Evolutionary conservation across 805 yeast species (phyloP).

Genomic region (Kuraishia hungarica): DNA sequence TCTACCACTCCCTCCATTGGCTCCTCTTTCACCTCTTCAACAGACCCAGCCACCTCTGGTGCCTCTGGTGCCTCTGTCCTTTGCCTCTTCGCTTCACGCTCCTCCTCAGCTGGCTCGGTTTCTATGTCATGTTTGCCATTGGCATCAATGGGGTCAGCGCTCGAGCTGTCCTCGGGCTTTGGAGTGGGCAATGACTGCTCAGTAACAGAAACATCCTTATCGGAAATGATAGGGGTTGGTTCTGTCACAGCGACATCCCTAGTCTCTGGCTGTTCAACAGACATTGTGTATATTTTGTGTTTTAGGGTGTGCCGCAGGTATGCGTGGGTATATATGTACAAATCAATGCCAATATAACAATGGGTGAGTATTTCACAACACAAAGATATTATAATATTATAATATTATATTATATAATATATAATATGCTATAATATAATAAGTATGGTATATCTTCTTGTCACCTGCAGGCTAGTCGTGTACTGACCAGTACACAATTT

Average conservation of each 20-base stretch:
- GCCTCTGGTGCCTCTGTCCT: not conserved
- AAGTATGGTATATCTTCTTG: not conserved
- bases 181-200: conserved; percentile 5
- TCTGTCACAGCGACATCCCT: not conserved
- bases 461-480: not conserved
- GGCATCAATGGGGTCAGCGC: not conserved
- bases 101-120: not conserved
- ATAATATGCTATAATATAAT: no score
- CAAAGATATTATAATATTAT: not conserved
- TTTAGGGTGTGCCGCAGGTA: not conserved
- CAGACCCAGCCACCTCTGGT: not conserved
- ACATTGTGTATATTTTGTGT: not conserved
- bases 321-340: not conserved
- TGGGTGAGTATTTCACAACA: not conserved
- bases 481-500: not conserved
- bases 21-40: conserved; percentile 1
- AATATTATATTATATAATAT: no score
- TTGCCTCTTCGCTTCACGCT: not conserved
- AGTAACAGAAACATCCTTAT: not conserved
- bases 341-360: not conserved
- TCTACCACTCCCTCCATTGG: not conserved
- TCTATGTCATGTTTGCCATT: not conserved
- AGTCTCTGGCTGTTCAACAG: not conserved
- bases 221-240: not conserved
- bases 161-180: conserved; percentile 1